Conservation (phyloP, 768 basidiomycete genomes). For the Lyophyllum decastes region DNA sequence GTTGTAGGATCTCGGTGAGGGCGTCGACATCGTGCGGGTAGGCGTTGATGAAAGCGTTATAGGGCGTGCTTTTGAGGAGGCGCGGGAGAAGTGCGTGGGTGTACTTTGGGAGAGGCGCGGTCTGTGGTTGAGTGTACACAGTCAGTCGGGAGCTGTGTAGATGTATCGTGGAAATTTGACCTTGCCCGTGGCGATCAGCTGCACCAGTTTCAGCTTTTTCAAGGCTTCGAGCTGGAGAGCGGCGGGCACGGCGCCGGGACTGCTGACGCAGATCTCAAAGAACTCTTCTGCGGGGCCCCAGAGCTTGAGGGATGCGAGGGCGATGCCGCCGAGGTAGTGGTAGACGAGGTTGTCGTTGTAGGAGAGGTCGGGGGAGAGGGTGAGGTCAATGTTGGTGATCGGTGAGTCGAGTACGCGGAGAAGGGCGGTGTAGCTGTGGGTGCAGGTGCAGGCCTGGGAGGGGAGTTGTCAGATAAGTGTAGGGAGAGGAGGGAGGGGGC, state of each 20-base stretch:
- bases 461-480: not conserved
- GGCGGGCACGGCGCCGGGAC: conserved; percentile 56
- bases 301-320: conserved; percentile 59
- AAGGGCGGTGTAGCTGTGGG: conserved; percentile 54
- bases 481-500: conserved; percentile 20
- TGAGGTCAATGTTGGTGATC: conserved; percentile 63
- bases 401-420: conserved; percentile 63
- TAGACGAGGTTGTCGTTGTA: conserved; percentile 86
- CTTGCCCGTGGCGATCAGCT: conserved; percentile 77
- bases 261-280: conserved; percentile 77
- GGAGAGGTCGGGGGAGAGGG: conserved; percentile 56
- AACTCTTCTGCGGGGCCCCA: conserved; percentile 75
- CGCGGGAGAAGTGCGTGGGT: conserved; percentile 58
- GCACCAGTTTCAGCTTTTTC: conserved; percentile 81
- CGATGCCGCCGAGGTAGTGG: conserved; percentile 82
- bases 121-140: conserved; percentile 25
- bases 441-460: conserved; percentile 57
- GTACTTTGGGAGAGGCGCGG: conserved; percentile 69
- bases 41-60: conserved; percentile 59
- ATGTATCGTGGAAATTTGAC: too few species aligned
- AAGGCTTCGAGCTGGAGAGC: conserved; percentile 84
- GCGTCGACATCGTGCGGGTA: conserved; percentile 59
- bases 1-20: conserved; percentile 50
- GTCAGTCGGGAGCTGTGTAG: not conserved
- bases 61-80: conserved; percentile 68